These are phyloP conservation scores for Monosporascus cannonballus DNA, from an alignment of 2,329 filamentous ascomycete species.

Conservation along the genomic window DNA sequence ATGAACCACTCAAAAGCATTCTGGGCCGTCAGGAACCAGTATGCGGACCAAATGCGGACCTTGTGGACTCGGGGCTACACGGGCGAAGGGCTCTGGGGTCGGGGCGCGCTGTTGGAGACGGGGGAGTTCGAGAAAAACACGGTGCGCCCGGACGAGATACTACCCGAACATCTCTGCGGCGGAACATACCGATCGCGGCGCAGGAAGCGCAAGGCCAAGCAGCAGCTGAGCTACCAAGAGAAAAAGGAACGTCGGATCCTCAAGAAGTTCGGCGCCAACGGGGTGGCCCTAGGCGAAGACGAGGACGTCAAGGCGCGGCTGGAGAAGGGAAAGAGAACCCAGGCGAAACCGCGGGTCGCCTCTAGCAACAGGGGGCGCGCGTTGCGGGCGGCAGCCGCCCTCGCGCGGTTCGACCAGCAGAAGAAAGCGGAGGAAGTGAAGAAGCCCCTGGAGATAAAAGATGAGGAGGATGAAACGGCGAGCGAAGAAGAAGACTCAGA, in stretches of 20 bases:
- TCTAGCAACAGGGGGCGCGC: conserved; percentile 69
- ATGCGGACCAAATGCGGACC: conserved; percentile 62
- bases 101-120: conserved; percentile 56
- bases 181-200: conserved; percentile 65
- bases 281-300: conserved; percentile 63
- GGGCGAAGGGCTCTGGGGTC: conserved; percentile 79
- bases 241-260: conserved; percentile 64
- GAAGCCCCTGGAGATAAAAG: conserved; percentile 29
- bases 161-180: conserved; percentile 72
- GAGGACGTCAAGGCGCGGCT: conserved; percentile 58
- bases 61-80: conserved; percentile 68
- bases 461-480: conserved; percentile 19
- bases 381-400: conserved; percentile 67
- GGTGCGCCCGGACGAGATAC: conserved; percentile 45
- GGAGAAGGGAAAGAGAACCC: conserved; percentile 57
- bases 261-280: conserved; percentile 71
- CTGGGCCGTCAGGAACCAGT: conserved; percentile 72
- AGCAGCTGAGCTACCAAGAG: conserved; percentile 60
- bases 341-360: conserved; percentile 66
- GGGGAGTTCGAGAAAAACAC: conserved; percentile 53
- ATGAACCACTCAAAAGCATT: conserved; percentile 85
- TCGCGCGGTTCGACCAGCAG: conserved; percentile 63
- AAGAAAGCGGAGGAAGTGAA: conserved; percentile 43
- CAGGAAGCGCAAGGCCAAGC: conserved; percentile 48
- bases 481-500: conserved; percentile 33